Percentiles rank a stretch among this genome's conserved stretches.
Evolutionary conservation across 73 alveolate species (phyloP).

Genomic region (Paraurostyla sp.): DNA sequence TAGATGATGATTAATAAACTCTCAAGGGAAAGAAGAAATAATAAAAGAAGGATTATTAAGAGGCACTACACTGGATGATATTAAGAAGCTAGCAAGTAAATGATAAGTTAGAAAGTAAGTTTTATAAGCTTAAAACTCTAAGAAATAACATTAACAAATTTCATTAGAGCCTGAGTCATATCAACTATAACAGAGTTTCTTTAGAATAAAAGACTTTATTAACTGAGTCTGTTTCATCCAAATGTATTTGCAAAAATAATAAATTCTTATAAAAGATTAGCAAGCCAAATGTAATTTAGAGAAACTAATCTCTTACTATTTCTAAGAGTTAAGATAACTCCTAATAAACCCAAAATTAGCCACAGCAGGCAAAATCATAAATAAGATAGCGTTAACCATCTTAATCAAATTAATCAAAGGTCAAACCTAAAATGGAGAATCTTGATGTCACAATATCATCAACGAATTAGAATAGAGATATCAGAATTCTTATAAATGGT

Average conservation of each 20-base stretch:
- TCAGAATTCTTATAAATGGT: conserved; percentile 1
- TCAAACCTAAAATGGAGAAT: neutral
- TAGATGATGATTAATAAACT: neutral
- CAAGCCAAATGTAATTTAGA: too few relatives aligned
- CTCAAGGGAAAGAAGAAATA: too few relatives aligned
- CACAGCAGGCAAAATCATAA: neutral
- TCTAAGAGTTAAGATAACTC: too few relatives aligned
- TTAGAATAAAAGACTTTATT: neutral
- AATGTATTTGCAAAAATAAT: conserved; percentile 9
- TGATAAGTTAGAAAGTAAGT: conserved; percentile 8
- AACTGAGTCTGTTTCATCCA: neutral
- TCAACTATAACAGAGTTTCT: neutral
- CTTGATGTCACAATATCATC: neutral
- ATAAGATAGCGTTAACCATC: neutral
- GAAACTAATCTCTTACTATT: neutral
- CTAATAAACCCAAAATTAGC: too few relatives aligned
- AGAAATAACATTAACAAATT: neutral
- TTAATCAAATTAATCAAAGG: too few relatives aligned
- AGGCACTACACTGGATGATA: neutral
- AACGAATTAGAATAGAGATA: neutral
- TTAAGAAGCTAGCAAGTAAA: neutral
- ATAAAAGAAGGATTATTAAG: neutral
- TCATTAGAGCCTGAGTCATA: neutral
- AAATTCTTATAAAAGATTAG: neutral
- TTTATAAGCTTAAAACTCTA: conserved; percentile 7